phyloP scores from a whole-genome alignment of 2,329 filamentous ascomycete genomes.

The Penicillium palitans region DNA sequence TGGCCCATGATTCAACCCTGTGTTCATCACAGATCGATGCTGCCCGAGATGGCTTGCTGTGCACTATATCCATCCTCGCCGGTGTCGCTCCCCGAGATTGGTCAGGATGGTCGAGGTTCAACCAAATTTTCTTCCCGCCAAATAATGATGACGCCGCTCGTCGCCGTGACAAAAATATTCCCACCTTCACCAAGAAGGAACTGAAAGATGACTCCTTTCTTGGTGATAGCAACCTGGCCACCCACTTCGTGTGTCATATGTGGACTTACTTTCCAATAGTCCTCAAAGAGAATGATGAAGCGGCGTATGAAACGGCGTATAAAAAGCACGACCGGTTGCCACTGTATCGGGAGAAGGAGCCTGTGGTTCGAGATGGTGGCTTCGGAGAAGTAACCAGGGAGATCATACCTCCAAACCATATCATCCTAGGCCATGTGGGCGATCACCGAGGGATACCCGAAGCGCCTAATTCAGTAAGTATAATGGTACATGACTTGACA shows the following conservation, averaged over 20 bases:
- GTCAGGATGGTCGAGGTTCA: conserved; percentile 14
- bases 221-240: neutral
- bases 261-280: conserved; percentile 1
- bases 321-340: neutral
- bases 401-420: neutral
- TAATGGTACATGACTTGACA: neutral
- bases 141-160: neutral
- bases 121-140: conserved; percentile 12
- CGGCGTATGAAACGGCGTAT: too few species aligned
- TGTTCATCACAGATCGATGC: neutral
- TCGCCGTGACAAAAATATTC: conserved; percentile 11
- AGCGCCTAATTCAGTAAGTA: neutral
- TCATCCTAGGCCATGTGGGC: neutral
- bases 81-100: conserved; percentile 10
- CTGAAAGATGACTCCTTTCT: neutral
- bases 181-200: conserved; percentile 3
- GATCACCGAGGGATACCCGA: neutral
- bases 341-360: neutral
- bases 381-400: neutral
- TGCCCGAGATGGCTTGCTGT: neutral
- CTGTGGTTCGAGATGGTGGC: neutral
- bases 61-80: conserved; percentile 15
- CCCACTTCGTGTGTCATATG: neutral
- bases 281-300: too few species aligned
- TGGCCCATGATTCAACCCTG: neutral